phyloP scores from a whole-genome alignment of 1,139 yeast genomes.

The Pneumocystis carinii region DNA sequence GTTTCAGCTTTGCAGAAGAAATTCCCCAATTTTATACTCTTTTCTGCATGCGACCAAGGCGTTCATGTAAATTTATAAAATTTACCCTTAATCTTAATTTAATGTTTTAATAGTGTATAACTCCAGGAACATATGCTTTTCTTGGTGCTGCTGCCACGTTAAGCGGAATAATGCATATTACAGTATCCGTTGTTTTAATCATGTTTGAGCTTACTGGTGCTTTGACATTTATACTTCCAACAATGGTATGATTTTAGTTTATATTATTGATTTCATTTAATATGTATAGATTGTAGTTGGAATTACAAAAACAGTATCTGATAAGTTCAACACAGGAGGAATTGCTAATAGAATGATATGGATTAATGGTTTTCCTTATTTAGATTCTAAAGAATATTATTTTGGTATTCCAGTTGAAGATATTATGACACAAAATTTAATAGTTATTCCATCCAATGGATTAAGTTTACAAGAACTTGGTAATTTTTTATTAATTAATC shows the following conservation, averaged over 20 bases:
- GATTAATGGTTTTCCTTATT: conserved; percentile 75
- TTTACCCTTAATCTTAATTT: neutral
- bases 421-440: conserved; percentile 50
- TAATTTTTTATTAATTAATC: neutral
- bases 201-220: conserved; percentile 98
- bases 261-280: neutral
- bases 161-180: conserved; percentile 83
- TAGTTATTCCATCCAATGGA: conserved; percentile 34
- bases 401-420: conserved; percentile 40
- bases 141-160: conserved; percentile 96
- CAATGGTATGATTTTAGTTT: conserved; percentile 36
- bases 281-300: conserved; percentile 53
- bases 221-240: conserved; percentile 73
- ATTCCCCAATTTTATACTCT: conserved; percentile 31
- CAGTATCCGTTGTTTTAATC: conserved; percentile 83
- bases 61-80: conserved; percentile 18
- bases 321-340: conserved; percentile 66
- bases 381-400: conserved; percentile 55
- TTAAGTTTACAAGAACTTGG: conserved; percentile 23
- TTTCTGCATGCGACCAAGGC: conserved; percentile 31
- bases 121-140: conserved; percentile 91
- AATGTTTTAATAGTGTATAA: conserved; percentile 36
- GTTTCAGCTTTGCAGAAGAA: conserved; percentile 42
- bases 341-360: conserved; percentile 90
- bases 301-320: conserved; percentile 65